Percentiles rank a stretch among this genome's conserved stretches.
These are phyloP conservation scores for Anthostomella pinea DNA, from an alignment of 2,329 filamentous ascomycete species.

Conservation along the genomic window DNA sequence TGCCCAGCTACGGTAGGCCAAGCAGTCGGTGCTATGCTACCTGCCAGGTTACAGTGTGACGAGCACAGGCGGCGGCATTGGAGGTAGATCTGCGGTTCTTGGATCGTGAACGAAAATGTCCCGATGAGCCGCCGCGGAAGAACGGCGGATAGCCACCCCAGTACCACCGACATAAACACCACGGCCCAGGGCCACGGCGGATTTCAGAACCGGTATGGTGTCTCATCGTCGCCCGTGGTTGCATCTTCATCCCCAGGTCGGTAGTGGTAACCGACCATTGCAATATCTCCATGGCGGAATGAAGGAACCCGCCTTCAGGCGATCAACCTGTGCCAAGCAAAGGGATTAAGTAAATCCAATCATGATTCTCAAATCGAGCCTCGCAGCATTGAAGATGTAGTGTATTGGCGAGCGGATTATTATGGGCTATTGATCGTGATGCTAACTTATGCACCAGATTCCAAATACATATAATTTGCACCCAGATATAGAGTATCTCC, in stretches of 20 bases:
- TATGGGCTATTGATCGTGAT: too few species aligned
- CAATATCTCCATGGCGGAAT: constrained; percentile 1
- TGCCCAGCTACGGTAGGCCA: too few species aligned
- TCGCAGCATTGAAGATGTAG: too few species aligned
- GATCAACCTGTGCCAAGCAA: too few species aligned
- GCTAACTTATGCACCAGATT: too few species aligned
- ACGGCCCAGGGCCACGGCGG: too few species aligned
- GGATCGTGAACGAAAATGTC: constrained; percentile 4
- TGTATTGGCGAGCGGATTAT: too few species aligned
- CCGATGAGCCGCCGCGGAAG: constrained; percentile 1
- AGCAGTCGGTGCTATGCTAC: too few species aligned
- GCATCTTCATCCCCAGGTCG: not conserved
- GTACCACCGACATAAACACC: constrained; percentile 1
- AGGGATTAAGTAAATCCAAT: too few species aligned
- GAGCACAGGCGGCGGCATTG: constrained; percentile 16
- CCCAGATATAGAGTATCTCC: too few species aligned
- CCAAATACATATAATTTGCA: not conserved
- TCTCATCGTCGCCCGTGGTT: not conserved
- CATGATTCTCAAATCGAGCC: too few species aligned
- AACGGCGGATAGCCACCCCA: not conserved
- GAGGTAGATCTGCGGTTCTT: constrained; percentile 18
- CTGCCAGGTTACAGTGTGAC: constrained; percentile 1
- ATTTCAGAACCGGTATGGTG: too few species aligned
- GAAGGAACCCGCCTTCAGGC: constrained; percentile 1
- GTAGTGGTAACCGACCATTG: not conserved